A percentile compares a stretch with the other conserved stretches of the same genome.
Evolutionary conservation across 176 grass and related monocot genomes (phyloP).

Genomic region (Puya raimondii): DNA sequence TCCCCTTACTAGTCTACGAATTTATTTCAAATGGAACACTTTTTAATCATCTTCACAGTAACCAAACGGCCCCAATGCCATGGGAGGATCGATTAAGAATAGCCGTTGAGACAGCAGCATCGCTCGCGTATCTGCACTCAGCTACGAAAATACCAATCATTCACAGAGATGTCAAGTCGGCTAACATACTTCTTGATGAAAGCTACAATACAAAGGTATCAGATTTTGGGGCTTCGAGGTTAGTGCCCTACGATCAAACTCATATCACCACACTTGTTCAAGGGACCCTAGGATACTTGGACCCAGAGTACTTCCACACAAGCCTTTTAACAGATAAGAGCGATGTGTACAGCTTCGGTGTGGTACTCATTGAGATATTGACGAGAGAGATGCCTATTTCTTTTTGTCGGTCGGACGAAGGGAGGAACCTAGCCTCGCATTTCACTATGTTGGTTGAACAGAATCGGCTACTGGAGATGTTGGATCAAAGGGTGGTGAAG

Average conservation of each 20-base stretch:
- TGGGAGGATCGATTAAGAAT: conserved; percentile 32
- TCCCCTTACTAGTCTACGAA: conserved; percentile 35
- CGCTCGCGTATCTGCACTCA: conserved; percentile 28
- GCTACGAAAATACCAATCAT: conserved; percentile 29
- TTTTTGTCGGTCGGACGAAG: not conserved
- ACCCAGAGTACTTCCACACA: conserved; percentile 40
- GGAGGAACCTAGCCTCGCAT: conserved; percentile 32
- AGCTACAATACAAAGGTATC: conserved; percentile 38
- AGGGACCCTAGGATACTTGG: conserved; percentile 42
- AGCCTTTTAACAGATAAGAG: conserved; percentile 34
- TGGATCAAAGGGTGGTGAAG: conserved; percentile 30
- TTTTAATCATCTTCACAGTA: conserved; percentile 31
- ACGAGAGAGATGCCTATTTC: conserved; percentile 41
- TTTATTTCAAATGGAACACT: conserved; percentile 41
- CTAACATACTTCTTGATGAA: conserved; percentile 39
- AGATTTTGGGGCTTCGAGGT: conserved; percentile 40
- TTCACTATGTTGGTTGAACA: conserved; percentile 27
- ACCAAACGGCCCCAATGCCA: not conserved
- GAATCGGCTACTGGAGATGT: conserved; percentile 27
- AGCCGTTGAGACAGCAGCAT: conserved; percentile 19
- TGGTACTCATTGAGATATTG: conserved; percentile 37
- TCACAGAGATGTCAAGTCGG: conserved; percentile 38
- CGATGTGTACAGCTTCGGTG: conserved; percentile 50
- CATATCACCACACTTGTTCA: conserved; percentile 43
- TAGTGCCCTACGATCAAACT: conserved; percentile 29